phyloP scores from a whole-genome alignment of 176 grass and related monocot species.

The Carex pumila region DNA sequence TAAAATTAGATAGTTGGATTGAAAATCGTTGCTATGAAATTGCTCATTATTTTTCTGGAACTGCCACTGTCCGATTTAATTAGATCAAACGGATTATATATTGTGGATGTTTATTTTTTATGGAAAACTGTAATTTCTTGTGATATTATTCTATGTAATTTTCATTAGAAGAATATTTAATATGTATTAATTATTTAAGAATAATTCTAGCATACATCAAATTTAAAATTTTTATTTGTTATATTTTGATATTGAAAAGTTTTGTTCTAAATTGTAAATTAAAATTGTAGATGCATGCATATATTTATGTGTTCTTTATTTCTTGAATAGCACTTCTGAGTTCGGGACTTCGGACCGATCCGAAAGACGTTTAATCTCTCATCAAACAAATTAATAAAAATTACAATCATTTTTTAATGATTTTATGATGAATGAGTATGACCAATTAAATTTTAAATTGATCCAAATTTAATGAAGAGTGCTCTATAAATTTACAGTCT shows the following conservation, averaged over 20 bases:
- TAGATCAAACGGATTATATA: too few relatives aligned
- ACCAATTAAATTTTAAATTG: background rate
- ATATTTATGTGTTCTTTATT: background rate
- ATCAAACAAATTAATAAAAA: background rate
- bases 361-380: background rate
- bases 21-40: background rate
- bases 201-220: too few relatives aligned
- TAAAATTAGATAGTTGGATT: background rate
- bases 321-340: background rate
- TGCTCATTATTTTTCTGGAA: too few relatives aligned
- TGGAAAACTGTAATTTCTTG: background rate
- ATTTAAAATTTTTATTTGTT: too few relatives aligned
- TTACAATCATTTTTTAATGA: background rate
- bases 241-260: too few relatives aligned
- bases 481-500: background rate
- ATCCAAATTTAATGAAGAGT: background rate
- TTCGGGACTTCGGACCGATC: background rate
- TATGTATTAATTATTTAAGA: background rate
- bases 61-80: too few relatives aligned
- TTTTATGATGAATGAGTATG: background rate
- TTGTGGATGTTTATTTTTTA: too few relatives aligned
- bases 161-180: background rate
- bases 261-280: too few relatives aligned
- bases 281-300: too few relatives aligned
- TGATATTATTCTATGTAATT: background rate